Base-by-base conservation (phyloP, 495 filamentous ascomycete genomes). In the Rusavskia elegans region DNA sequence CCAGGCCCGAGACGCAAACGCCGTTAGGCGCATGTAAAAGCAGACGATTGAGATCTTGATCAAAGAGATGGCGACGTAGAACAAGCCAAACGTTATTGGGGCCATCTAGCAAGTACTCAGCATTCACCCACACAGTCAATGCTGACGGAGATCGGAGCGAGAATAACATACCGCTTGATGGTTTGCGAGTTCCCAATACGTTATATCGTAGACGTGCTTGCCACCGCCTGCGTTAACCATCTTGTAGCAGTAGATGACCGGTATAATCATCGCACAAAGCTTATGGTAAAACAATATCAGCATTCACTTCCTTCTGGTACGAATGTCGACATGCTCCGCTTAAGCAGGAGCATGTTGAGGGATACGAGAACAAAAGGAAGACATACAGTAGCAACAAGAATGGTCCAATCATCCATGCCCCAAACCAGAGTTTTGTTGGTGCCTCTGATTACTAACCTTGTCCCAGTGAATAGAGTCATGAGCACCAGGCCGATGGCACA, bases 21-120 rank as follows among this genome's bases (percentile, higher is more conserved):
- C 54, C 25, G 45, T 57, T 3, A 61, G 42, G 10, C 59, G 58
- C 55, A 52, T 55, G 41, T 57, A 57, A 48, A 59, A 60, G 14
- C 51, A 29, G 23, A 53, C 48, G 51, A 61, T 61, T 2, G 59
- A 61, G 21, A 60, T 59, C 45, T 61, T 61, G 54, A 60, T 57
- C 21, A 57, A 6, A 3, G 40, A 54, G 35, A 61, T 30, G 9
- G 57, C 19, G 19, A 54, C 16, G 49, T 40, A 61, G 44, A 55
- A 59, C 14, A 54, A n/a, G 16, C 21, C 19, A 6, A 35, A 39
- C 5, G 27, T 8, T 2, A 7, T 2, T 7, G 6, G 5, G 27
- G 49, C 29, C 27, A 17, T 14, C 49, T 23, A 38, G 49, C 14
- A 5, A 41, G 27, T 19, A 40, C 10, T 35, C 32, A 35, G 32